phyloP scores from a whole-genome alignment of 805 yeast species.

The Ogataea pini region DNA sequence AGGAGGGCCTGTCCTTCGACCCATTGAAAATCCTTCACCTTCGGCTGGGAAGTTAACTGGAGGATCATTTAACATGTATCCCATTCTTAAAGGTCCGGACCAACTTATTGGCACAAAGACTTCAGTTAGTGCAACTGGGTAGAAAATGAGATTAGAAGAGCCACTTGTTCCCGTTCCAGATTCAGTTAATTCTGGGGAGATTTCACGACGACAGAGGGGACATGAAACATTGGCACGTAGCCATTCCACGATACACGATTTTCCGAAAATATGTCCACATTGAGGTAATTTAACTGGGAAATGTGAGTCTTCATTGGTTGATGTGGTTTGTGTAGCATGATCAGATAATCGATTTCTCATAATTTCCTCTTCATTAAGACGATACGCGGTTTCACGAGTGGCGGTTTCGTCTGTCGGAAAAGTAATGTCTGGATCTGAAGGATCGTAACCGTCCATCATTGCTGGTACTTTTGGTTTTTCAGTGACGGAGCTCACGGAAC shows the following conservation, averaged over 20 bases:
- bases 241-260: conserved; percentile 80
- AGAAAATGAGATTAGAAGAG: conserved; percentile 20
- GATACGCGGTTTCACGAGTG: conserved; percentile 18
- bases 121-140: conserved; percentile 34
- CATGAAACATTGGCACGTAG: conserved; percentile 67
- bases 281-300: conserved; percentile 65
- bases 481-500: no score
- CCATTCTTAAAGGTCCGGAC: conserved; percentile 27
- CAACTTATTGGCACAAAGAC: conserved; percentile 33
- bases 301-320: conserved; percentile 40
- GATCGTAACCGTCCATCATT: conserved; percentile 21
- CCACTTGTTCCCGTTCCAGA: conserved; percentile 8
- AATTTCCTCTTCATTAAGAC: conserved; percentile 9
- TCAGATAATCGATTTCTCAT: neutral
- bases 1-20: conserved; percentile 29
- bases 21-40: conserved; percentile 30
- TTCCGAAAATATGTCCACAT: conserved; percentile 83
- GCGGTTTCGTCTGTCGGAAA: conserved; percentile 34
- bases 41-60: conserved; percentile 30
- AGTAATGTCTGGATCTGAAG: conserved; percentile 28
- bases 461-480: conserved; percentile 14
- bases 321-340: neutral
- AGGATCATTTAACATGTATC: conserved; percentile 27
- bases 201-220: conserved; percentile 75
- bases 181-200: conserved; percentile 33